These are phyloP conservation scores for Escallonia rubra DNA, from an alignment of 129 eudicot species.

Conservation along the genomic window DNA sequence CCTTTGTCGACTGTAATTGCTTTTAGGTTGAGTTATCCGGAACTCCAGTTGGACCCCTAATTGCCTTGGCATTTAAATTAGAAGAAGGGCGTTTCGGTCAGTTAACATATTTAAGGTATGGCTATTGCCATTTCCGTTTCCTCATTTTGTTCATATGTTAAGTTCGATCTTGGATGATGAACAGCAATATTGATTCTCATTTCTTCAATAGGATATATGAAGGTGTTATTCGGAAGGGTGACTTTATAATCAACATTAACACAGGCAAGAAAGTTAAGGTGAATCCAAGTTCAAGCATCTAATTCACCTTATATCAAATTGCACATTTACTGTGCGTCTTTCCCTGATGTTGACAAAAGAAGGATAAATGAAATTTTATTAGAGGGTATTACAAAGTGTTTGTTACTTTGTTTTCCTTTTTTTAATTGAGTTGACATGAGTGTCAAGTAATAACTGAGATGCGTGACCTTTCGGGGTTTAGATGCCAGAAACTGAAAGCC, in stretches of 20 bases:
- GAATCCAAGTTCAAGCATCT: constrained; percentile 17
- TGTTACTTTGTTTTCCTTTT: too few species aligned
- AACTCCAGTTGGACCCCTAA: constrained; percentile 88
- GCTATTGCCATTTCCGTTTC: background rate
- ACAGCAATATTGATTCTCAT: background rate
- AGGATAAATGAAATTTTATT: too few species aligned
- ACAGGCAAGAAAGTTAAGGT: constrained; percentile 92
- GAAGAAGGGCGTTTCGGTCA: constrained; percentile 95
- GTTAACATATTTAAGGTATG: constrained; percentile 79
- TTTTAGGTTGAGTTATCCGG: constrained; percentile 71
- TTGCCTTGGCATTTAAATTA: constrained; percentile 92
- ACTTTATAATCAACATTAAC: constrained; percentile 74
- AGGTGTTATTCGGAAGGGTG: constrained; percentile 90
- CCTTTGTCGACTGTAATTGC: background rate
- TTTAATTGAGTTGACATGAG: too few species aligned
- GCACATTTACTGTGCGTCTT: too few species aligned
- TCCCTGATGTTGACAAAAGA: too few species aligned
- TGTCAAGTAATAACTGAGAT: too few species aligned
- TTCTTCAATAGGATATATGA: constrained; percentile 63
- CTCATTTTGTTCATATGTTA: background rate
- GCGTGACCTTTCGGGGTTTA: too few species aligned
- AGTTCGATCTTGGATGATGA: constrained; percentile 2
- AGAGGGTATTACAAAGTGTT: too few species aligned
- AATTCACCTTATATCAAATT: background rate
- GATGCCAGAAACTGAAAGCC: too few species aligned